Conservation (phyloP, 306 rosid species). For the Lathyrus oleraceus region DNA sequence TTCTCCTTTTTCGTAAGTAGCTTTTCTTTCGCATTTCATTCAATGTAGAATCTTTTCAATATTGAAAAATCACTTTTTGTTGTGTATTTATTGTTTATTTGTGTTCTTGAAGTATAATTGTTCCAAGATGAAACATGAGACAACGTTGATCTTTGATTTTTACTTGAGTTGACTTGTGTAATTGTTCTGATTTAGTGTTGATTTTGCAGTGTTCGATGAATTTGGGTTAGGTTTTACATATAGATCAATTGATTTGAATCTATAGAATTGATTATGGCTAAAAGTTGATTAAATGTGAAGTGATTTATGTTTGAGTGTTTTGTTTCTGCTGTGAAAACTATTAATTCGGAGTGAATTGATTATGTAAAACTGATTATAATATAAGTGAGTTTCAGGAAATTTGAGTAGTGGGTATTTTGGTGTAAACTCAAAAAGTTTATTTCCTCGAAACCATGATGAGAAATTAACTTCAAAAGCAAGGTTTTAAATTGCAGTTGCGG, state of each 20-base stretch:
- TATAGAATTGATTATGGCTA: no score
- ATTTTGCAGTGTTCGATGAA: slow-evolving; percentile 34
- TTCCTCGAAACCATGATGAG: slow-evolving; percentile 1
- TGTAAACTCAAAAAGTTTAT: slow-evolving; percentile 15
- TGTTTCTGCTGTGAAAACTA: neutral
- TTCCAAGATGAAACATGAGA: neutral
- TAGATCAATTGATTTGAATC: slow-evolving; percentile 16
- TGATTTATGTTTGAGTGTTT: no score
- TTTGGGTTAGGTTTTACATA: slow-evolving; percentile 10
- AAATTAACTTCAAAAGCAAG: neutral
- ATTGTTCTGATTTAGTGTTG: slow-evolving; percentile 17
- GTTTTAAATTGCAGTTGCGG: neutral
- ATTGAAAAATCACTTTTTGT: neutral
- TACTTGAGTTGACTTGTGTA: slow-evolving; percentile 1
- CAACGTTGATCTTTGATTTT: slow-evolving; percentile 6
- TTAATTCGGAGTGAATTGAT: no score
- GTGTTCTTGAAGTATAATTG: neutral
- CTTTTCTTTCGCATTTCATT: slow-evolving; percentile 2
- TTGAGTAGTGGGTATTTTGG: neutral
- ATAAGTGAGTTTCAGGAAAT: neutral
- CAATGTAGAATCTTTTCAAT: slow-evolving; percentile 18
- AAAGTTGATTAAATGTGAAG: no score
- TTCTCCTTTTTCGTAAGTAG: slow-evolving; percentile 94
- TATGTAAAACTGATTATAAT: no score
- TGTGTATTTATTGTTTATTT: neutral